Conservation (phyloP, 192 early-diverging fungal species). For the Gryganskiella cystojenkinii region DNA sequence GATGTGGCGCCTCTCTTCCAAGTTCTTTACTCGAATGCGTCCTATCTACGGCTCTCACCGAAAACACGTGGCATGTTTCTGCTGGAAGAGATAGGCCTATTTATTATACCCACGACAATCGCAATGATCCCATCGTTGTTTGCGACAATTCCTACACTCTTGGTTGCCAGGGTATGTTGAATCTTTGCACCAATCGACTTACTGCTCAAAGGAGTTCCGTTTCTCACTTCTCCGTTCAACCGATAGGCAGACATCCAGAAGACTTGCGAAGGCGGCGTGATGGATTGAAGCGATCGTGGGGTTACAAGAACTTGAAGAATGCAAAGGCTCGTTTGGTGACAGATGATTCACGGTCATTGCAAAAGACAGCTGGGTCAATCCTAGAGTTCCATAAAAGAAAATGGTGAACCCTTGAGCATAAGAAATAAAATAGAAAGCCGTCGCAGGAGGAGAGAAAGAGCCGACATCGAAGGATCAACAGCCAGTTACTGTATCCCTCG, state of each 20-base stretch:
- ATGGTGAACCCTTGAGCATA: too few relatives aligned
- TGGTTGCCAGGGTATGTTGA: constrained; percentile 13
- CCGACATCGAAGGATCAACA: too few relatives aligned
- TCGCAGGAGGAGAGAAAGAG: too few relatives aligned
- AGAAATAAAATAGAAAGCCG: neutral
- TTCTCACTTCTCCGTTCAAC: neutral
- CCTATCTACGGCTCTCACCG: neutral
- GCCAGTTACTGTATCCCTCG: too few relatives aligned
- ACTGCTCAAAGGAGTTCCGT: neutral
- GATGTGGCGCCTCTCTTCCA: neutral
- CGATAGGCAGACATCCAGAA: neutral
- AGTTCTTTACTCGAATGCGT: neutral
- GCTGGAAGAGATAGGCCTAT: constrained; percentile 6
- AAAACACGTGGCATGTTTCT: neutral
- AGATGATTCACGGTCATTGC: too few relatives aligned
- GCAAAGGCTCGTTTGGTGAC: neutral
- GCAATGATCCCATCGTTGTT: constrained; percentile 16
- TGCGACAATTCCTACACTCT: constrained; percentile 5
- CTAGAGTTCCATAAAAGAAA: too few relatives aligned
- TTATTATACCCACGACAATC: constrained; percentile 3
- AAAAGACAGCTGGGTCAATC: too few relatives aligned
- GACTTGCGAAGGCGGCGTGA: neutral
- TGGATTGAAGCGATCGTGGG: constrained; percentile 12
- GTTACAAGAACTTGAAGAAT: constrained; percentile 6
- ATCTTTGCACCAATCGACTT: neutral